Base-by-base conservation (phyloP, 768 basidiomycete species). In the Tylopilus felleus region DNA sequence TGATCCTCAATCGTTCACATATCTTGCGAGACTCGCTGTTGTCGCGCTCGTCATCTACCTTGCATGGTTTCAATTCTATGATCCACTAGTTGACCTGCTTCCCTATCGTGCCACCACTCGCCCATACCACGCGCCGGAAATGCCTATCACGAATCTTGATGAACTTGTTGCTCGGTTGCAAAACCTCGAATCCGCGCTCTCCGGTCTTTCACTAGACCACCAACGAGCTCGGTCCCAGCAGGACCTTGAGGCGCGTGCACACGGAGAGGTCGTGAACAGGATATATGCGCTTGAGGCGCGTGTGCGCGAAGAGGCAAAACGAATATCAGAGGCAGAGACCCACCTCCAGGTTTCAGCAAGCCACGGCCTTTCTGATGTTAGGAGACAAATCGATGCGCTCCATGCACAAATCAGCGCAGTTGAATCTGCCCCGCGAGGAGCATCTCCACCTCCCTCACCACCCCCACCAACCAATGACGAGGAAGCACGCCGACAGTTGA, bases 151-250 rank as follows among this genome's bases (percentile, higher is more conserved):
- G n/a, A 80, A 89, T 65, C 72, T 90, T 19, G 77, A 79, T 5
- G 89, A 89, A 51, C 72, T 92, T 22, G 75, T 82, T 3, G 73
- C 75, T 8, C 82, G 89, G 9, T 69, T 93, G 13, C 78, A 80
- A 55, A 73, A 74, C 33, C 77, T 92, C 38, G 90, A 92, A 67
- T 75, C 71, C 23, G 82, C 78, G 1, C 71, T 90, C 14, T 81
- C 83, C 14, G 76, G 78, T 8, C 72, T 93, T 16, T 80, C 84
- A 5, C 59, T 73, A 14, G 84, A 87, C 45, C 69, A 74, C 12
- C 79, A 86, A 55, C 77, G 76, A 42, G 71, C 74, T 5, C 77
- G 78, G 48, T 63, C 71, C 6, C 78, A 79, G 54, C 70, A 80
- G 21, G 85, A 87, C 23, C 78, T 77, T 28, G 81, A 83, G 29